Evolutionary conservation across 1,139 yeast species (phyloP).

Genomic region (Starmera stellimalicola): DNA sequence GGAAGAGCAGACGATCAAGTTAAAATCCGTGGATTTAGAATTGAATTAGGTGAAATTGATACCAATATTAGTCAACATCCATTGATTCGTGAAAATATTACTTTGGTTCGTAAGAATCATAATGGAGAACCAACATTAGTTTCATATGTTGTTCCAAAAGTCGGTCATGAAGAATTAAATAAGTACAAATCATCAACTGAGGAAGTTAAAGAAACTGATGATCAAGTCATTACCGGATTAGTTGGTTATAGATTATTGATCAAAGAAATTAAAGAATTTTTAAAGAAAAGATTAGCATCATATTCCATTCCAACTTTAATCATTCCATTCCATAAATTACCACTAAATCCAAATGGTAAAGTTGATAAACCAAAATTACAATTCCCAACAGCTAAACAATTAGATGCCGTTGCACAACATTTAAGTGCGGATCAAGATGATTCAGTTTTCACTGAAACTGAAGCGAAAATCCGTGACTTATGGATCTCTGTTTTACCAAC

Average conservation of each 20-base stretch:
- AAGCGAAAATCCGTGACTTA: constrained; percentile 61
- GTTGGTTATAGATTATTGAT: constrained; percentile 68
- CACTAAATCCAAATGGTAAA: constrained; percentile 96
- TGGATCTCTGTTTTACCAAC: constrained; percentile 86
- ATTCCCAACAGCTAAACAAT: constrained; percentile 84
- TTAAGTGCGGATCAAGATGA: constrained; percentile 32
- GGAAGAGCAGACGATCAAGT: constrained; percentile 99
- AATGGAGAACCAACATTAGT: constrained; percentile 88
- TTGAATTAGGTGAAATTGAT: constrained; percentile 96
- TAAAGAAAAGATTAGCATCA: constrained; percentile 82
- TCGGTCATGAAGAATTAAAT: constrained; percentile 44
- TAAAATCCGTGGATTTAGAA: constrained; percentile 96
- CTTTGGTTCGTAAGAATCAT: constrained; percentile 86
- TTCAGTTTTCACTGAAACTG: constrained; percentile 50
- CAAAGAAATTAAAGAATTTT: constrained; percentile 69
- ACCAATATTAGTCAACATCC: constrained; percentile 94
- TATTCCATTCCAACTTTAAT: constrained; percentile 91
- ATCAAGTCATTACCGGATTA: constrained; percentile 72
- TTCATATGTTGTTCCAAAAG: constrained; percentile 86
- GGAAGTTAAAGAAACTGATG: constrained; percentile 36
- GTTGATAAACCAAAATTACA: constrained; percentile 96
- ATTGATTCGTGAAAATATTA: constrained; percentile 81
- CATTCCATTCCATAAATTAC: constrained; percentile 78
- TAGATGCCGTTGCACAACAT: constrained; percentile 33
- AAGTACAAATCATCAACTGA: constrained; percentile 35